phyloP scores from a whole-genome alignment of 805 yeast species.

The Nakazawaea molendinolei region DNA sequence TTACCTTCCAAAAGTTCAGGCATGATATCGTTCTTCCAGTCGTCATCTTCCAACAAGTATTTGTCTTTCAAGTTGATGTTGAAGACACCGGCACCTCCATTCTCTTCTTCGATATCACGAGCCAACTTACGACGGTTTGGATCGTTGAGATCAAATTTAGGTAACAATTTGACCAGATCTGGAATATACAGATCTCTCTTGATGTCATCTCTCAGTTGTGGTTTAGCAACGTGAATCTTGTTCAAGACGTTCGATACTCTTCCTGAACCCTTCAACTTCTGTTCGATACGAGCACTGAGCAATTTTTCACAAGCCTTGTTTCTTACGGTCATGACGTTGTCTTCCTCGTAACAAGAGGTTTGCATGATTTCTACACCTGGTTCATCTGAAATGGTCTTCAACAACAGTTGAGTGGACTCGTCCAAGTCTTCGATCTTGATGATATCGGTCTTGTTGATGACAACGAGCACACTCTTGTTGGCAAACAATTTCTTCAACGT shows the following conservation, averaged over 20 bases:
- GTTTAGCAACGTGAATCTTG: constrained; percentile 92
- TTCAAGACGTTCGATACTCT: constrained; percentile 82
- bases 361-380: constrained; percentile 90
- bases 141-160: constrained; percentile 71
- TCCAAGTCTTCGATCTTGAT: constrained; percentile 79
- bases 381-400: constrained; percentile 55
- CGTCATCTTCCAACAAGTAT: constrained; percentile 88
- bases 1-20: constrained; percentile 96
- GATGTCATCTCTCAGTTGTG: constrained; percentile 81
- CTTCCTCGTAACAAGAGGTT: constrained; percentile 90
- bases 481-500: constrained; percentile 96
- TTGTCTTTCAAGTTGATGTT: constrained; percentile 90
- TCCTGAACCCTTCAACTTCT: constrained; percentile 88
- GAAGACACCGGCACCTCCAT: constrained; percentile 99
- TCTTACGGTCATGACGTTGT: constrained; percentile 91
- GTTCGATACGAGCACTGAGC: constrained; percentile 92
- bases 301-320: constrained; percentile 97
- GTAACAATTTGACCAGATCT: constrained; percentile 52
- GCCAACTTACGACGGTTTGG: constrained; percentile 79
- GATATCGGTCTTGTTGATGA: constrained; percentile 91
- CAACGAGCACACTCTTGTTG: constrained; percentile 92
- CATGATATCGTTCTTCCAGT: constrained; percentile 96
- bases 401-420: constrained; percentile 62
- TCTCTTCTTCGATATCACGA: constrained; percentile 84
- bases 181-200: constrained; percentile 80